Base-by-base conservation (phyloP, 164 flowering plant genomes). In the Hamamelis virginiana region DNA sequence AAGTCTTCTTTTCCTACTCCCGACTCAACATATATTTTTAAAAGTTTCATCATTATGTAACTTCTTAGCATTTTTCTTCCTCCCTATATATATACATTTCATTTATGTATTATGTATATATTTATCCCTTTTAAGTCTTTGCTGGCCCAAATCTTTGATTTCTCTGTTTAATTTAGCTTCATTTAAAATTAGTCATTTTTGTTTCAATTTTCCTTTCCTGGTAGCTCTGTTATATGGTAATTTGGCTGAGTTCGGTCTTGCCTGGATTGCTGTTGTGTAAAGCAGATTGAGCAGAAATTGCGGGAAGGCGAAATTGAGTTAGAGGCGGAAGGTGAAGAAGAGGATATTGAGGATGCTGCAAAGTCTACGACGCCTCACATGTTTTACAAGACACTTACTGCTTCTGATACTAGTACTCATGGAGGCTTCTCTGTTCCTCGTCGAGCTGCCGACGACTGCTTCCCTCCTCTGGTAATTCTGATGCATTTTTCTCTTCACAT, bases 401-500 rank as follows among this genome's bases (percentile, higher is more conserved):
- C 99, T 64, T 96, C 99, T 21, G 99, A 96, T 76, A 96, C 99
- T 1, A 96, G 97, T 78, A 93, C 97, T n/a, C 99, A 96, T 77
- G 99, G 99, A n/a, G 99, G 98, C 16, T 96, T 96, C 77, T 96
- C 99, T 16, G 99, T 96, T 4, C 99, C 99, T 67, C 90, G 99
- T 9, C 86, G 98, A 25, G 99, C 98, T 61, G 99, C 99, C 23
- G 99, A 96, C 76, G 99, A 96, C 62, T 96, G 99, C 78, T 96
- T 96, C 76, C 95, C 98, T 78, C 92, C 99, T 19, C 75, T 96
- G 92, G 99, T 96, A 89, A 68, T 26, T 53, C 5, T 1, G 9
- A 44, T 69, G 48, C 62, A 47, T 47, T 71, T 69, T 52, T 27
- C n/a, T 12, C 15, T 0, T 26, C 5, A 18, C 8, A 11, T 25